Evolutionary conservation across 345 rosid genomes (phyloP).

Genomic region (Hevea brasiliensis): DNA sequence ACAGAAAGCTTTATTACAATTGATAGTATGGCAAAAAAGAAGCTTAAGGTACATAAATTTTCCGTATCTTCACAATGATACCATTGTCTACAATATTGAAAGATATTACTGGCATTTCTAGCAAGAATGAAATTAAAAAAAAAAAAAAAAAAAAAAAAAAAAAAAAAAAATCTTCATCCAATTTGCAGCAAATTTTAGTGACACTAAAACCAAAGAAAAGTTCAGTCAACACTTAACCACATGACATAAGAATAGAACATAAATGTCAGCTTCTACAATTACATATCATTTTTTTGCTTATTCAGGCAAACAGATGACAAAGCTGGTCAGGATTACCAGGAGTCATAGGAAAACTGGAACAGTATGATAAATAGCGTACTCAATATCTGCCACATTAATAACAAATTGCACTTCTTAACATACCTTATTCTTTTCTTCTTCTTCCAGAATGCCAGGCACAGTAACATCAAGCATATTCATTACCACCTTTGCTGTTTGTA

Average conservation of each 20-base stretch:
- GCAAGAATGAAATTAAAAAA: too few relatives aligned
- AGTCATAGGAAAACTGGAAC: background rate
- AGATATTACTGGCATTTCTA: background rate
- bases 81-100: background rate
- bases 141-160: too few relatives aligned
- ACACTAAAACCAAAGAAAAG: background rate
- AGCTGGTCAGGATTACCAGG: background rate
- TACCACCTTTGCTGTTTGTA: constrained; percentile 72
- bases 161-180: background rate
- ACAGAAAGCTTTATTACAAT: background rate
- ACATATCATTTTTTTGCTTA: background rate
- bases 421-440: constrained; percentile 80
- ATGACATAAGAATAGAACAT: background rate
- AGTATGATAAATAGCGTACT: background rate
- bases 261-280: constrained; percentile 1
- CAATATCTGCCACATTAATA: background rate
- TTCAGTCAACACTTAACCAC: background rate
- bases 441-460: constrained; percentile 68
- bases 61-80: constrained; percentile 2
- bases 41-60: background rate
- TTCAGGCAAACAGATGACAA: background rate
- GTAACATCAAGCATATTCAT: constrained; percentile 82
- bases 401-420: constrained; percentile 13
- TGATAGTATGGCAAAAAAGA: background rate
- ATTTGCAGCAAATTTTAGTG: background rate